These are phyloP conservation scores for Anthracocystis walkeri DNA, from an alignment of 1,284 basidiomycete species.

Conservation along the genomic window DNA sequence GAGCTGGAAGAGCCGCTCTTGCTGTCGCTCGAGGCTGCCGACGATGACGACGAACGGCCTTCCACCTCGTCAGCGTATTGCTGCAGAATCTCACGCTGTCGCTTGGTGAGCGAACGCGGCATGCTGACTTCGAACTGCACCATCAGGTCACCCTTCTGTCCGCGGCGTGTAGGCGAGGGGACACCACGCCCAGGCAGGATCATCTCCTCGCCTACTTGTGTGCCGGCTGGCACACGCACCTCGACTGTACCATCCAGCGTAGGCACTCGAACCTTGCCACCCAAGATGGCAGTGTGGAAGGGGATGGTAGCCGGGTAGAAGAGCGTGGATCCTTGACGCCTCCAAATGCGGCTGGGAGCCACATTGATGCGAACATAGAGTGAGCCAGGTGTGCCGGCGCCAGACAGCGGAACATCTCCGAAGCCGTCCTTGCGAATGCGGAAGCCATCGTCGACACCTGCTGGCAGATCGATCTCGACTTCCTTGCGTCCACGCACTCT, in stretches of 20 bases:
- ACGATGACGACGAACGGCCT: conserved; percentile 24
- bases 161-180: conserved; percentile 72
- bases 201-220: conserved; percentile 97
- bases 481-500: conserved; percentile 84
- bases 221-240: conserved; percentile 90
- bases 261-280: conserved; percentile 90
- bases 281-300: conserved; percentile 89
- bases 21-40: conserved; percentile 10
- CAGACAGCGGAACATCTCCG: conserved; percentile 85
- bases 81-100: conserved; percentile 87
- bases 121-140: conserved; percentile 89
- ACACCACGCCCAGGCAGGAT: conserved; percentile 91
- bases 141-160: conserved; percentile 86
- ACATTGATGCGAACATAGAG: conserved; percentile 90
- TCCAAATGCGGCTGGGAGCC: conserved; percentile 83
- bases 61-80: conserved; percentile 84
- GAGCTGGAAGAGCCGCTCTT: conserved; percentile 7
- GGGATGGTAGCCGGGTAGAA: conserved; percentile 93
- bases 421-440: conserved; percentile 83
- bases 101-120: conserved; percentile 85
- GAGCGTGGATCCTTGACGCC: conserved; percentile 90
- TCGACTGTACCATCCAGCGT: conserved; percentile 97
- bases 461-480: conserved; percentile 81
- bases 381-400: conserved; percentile 80
- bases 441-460: conserved; percentile 97